phyloP scores from a whole-genome alignment of 306 rosid genomes.

The Parietaria judaica region DNA sequence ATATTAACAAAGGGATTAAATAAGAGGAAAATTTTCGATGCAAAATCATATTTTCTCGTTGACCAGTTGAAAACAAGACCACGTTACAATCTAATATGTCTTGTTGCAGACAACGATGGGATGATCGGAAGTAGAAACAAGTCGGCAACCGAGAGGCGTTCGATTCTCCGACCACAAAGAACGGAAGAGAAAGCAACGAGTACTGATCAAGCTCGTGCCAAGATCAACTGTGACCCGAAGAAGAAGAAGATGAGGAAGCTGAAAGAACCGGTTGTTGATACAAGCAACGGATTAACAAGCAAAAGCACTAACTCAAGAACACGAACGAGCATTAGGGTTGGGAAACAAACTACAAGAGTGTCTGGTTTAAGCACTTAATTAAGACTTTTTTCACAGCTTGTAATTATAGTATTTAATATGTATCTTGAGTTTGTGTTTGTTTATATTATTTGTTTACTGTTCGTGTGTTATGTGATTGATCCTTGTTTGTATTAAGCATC shows the following conservation, averaged over 20 bases:
- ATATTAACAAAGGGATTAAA: no score
- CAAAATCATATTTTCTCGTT: background rate
- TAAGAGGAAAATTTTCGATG: background rate
- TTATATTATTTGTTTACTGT: no score
- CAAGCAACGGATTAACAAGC: background rate
- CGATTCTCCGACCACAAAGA: constrained; percentile 14
- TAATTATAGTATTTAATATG: background rate
- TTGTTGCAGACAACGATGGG: constrained; percentile 43
- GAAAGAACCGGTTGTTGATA: background rate
- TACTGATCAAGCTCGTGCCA: constrained; percentile 10
- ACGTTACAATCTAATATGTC: background rate
- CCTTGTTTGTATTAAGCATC: no score
- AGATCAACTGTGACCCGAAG: background rate
- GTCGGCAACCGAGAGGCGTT: constrained; percentile 9
- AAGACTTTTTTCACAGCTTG: background rate
- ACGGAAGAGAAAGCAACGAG: constrained; percentile 10
- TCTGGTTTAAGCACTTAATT: background rate
- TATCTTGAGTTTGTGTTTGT: no score
- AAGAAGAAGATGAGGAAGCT: background rate
- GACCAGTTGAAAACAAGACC: background rate
- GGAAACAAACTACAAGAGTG: constrained; percentile 6
- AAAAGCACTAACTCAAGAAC: constrained; percentile 1
- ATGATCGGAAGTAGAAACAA: constrained; percentile 40
- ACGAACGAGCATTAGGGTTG: background rate
- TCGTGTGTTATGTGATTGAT: no score